A percentile compares a stretch with the other conserved stretches of the same genome.
These are phyloP conservation scores for Xylaria venustula DNA, from an alignment of 495 filamentous ascomycete species.

Conservation along the genomic window DNA sequence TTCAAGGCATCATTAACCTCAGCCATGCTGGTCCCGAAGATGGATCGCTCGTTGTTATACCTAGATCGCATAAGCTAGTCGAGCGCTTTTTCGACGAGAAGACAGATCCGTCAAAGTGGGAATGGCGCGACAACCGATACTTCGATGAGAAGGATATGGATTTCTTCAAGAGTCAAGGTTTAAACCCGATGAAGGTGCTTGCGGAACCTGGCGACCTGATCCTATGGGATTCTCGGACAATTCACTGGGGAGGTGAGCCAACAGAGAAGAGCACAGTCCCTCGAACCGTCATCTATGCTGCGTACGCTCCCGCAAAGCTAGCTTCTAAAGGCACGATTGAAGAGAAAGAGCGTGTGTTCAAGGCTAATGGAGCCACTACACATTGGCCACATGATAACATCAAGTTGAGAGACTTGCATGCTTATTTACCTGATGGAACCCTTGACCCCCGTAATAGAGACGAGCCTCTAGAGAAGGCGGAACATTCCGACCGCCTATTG, in stretches of 20 bases:
- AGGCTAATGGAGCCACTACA: constrained; percentile 35
- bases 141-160: constrained; percentile 34
- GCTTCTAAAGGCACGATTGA: constrained; percentile 30
- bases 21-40: constrained; percentile 34
- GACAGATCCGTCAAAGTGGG: constrained; percentile 26
- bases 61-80: constrained; percentile 29
- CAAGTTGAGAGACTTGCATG: constrained; percentile 18
- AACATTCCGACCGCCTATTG: constrained; percentile 30
- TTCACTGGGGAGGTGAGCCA: constrained; percentile 29
- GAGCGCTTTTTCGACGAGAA: constrained; percentile 38
- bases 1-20: constrained; percentile 46
- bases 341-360: constrained; percentile 37
- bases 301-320: constrained; percentile 37
- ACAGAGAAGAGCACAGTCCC: constrained; percentile 30
- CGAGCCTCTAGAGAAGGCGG: constrained; percentile 34
- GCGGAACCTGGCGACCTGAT: constrained; percentile 44
- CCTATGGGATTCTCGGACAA: constrained; percentile 43
- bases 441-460: constrained; percentile 35
- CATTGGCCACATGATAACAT: constrained; percentile 45
- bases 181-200: constrained; percentile 35
- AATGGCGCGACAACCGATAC: constrained; percentile 29
- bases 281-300: constrained; percentile 38
- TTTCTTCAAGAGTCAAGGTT: constrained; percentile 34
- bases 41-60: constrained; percentile 34
- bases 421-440: constrained; percentile 25